phyloP scores from a whole-genome alignment of 2,329 filamentous ascomycete genomes.

The Sporothrix euskadiensis region DNA sequence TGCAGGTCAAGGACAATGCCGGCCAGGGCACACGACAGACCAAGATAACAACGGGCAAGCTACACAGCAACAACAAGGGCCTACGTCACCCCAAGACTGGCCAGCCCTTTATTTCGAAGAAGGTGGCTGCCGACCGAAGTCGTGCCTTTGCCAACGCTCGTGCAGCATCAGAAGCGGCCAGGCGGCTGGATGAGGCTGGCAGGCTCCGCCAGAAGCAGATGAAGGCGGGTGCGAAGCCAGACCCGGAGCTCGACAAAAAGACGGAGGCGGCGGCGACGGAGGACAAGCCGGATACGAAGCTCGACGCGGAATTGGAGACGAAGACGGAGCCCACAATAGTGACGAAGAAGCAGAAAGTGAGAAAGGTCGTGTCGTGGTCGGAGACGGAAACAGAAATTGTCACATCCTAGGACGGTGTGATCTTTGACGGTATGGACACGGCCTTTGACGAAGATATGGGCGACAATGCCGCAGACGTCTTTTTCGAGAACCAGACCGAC shows the following conservation, averaged over 20 bases:
- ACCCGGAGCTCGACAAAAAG: background rate
- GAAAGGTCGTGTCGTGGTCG: background rate
- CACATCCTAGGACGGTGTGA: background rate
- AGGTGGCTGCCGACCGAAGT: background rate
- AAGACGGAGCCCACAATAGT: background rate
- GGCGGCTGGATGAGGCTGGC: background rate
- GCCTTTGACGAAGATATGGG: background rate
- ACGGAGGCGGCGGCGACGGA: background rate
- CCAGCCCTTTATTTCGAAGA: background rate
- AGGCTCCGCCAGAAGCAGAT: background rate
- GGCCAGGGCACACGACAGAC: background rate
- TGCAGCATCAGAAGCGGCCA: background rate
- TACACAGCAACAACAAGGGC: background rate
- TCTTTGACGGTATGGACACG: background rate
- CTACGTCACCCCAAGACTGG: background rate
- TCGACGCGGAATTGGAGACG: background rate
- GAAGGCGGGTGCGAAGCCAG: background rate
- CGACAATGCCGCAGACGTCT: background rate
- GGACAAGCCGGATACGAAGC: background rate
- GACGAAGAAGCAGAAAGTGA: background rate
- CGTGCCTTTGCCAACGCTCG: background rate
- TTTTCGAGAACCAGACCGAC: background rate
- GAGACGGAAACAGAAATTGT: background rate
- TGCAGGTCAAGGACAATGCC: background rate
- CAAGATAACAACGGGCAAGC: background rate